Conservation (phyloP, 2,329 filamentous ascomycete species). For the Escovopsis sp. region DNA sequence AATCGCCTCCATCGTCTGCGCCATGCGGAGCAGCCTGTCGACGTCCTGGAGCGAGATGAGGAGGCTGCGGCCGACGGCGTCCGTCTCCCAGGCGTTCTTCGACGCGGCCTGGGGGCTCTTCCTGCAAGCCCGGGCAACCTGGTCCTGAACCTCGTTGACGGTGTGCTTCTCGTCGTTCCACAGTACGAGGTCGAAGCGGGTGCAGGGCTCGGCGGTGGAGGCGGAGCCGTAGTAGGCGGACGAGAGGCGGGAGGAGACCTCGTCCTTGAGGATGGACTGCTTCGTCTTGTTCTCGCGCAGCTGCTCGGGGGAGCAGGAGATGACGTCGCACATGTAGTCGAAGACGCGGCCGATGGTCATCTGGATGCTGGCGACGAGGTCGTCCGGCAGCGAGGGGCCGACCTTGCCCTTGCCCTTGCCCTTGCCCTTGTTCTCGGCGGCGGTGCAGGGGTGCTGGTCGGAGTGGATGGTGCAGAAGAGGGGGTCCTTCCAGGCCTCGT, state of each 20-base stretch:
- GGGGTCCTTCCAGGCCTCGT: slow-evolving; percentile 81
- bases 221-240: slow-evolving; percentile 56
- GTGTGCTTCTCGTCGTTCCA: slow-evolving; percentile 99
- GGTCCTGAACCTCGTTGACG: slow-evolving; percentile 74
- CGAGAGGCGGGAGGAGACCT: slow-evolving; percentile 60
- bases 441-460: slow-evolving; percentile 24
- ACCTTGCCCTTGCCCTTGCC: slow-evolving; percentile 47
- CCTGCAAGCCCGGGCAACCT: slow-evolving; percentile 78
- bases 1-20: slow-evolving; percentile 82
- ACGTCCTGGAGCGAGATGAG: slow-evolving; percentile 63
- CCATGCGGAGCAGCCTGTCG: slow-evolving; percentile 57
- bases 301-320: slow-evolving; percentile 95
- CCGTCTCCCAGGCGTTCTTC: slow-evolving; percentile 70
- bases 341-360: slow-evolving; percentile 75
- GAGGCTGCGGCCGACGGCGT: slow-evolving; percentile 75
- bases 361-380: slow-evolving; percentile 61
- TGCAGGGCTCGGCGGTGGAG: slow-evolving; percentile 20
- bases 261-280: slow-evolving; percentile 67
- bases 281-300: slow-evolving; percentile 72
- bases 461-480: slow-evolving; percentile 92
- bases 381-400: slow-evolving; percentile 48
- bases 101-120: slow-evolving; percentile 54
- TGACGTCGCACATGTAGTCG: slow-evolving; percentile 94
- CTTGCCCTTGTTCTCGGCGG: no score
- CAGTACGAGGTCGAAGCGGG: slow-evolving; percentile 68